phyloP scores from a whole-genome alignment of 352 stramenopile genomes.

The Plasmopara viticola region DNA sequence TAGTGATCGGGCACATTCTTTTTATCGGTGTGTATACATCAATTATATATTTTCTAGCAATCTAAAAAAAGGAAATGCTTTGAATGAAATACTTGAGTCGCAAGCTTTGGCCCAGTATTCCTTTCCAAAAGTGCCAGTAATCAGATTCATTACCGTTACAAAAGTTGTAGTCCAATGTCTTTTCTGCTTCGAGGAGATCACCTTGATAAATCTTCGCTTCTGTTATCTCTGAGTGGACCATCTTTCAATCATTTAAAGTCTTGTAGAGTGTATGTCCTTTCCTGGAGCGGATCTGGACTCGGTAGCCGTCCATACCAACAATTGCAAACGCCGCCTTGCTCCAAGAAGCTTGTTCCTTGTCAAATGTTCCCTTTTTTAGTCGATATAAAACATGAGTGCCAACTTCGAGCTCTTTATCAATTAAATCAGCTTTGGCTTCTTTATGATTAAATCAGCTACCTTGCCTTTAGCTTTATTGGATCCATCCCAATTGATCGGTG shows the following conservation, averaged over 20 bases:
- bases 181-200: conserved; percentile 18
- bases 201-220: conserved; percentile 11
- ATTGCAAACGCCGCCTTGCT: background rate
- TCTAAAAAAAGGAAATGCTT: too few relatives aligned
- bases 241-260: conserved; percentile 12
- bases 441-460: too few relatives aligned
- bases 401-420: too few relatives aligned
- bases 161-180: conserved; percentile 10
- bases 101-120: too few relatives aligned
- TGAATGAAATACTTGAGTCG: too few relatives aligned
- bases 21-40: too few relatives aligned
- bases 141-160: too few relatives aligned
- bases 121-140: too few relatives aligned
- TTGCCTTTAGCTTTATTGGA: conserved; percentile 15
- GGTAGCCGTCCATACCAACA: background rate
- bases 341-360: background rate
- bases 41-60: too few relatives aligned
- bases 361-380: background rate
- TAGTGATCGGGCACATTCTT: too few relatives aligned
- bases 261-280: conserved; percentile 1
- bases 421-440: too few relatives aligned
- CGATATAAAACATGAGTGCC: too few relatives aligned
- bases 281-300: background rate
- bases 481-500: conserved; percentile 20
- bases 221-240: conserved; percentile 11